These are phyloP conservation scores for Oemleria cerasiformis DNA, from an alignment of 306 rosid genomes.

Conservation along the genomic window DNA sequence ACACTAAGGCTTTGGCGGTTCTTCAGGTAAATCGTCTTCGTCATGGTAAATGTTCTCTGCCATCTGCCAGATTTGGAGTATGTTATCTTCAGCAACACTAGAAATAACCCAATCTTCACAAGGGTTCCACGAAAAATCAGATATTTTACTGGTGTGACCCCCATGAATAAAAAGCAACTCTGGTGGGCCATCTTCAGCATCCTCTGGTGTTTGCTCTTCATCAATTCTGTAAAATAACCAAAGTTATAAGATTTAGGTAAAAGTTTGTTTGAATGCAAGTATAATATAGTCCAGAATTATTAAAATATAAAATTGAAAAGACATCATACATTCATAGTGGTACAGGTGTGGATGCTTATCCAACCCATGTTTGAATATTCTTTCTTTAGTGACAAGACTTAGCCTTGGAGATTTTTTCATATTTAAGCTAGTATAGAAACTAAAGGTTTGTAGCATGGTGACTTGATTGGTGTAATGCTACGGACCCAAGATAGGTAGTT, in stretches of 20 bases:
- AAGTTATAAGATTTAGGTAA: neutral
- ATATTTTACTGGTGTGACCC: slow-evolving; percentile 97
- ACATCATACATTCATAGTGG: neutral
- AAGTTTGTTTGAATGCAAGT: neutral
- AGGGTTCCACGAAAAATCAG: slow-evolving; percentile 96
- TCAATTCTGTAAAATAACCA: slow-evolving; percentile 65
- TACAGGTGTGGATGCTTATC: neutral
- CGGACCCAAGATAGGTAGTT: too few relatives aligned
- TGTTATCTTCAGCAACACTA: slow-evolving; percentile 96
- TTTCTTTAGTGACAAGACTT: too few relatives aligned
- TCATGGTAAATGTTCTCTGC: slow-evolving; percentile 99
- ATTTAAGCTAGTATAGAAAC: too few relatives aligned
- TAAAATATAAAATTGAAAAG: neutral
- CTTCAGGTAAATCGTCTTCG: slow-evolving; percentile 93
- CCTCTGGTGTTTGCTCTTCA: slow-evolving; percentile 93
- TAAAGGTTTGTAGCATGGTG: too few relatives aligned
- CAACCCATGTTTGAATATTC: neutral
- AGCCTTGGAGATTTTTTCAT: too few relatives aligned
- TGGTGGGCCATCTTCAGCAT: slow-evolving; percentile 96
- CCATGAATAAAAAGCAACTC: slow-evolving; percentile 96
- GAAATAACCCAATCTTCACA: slow-evolving; percentile 98
- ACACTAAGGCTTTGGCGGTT: slow-evolving; percentile 59
- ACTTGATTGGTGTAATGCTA: too few relatives aligned
- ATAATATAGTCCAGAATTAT: neutral
- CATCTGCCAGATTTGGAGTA: slow-evolving; percentile 99